Evolutionary conservation across 768 basidiomycete species (phyloP), one percentile per base, ranked within the genome.

Genomic region (Cytidiella melzeri): DNA sequence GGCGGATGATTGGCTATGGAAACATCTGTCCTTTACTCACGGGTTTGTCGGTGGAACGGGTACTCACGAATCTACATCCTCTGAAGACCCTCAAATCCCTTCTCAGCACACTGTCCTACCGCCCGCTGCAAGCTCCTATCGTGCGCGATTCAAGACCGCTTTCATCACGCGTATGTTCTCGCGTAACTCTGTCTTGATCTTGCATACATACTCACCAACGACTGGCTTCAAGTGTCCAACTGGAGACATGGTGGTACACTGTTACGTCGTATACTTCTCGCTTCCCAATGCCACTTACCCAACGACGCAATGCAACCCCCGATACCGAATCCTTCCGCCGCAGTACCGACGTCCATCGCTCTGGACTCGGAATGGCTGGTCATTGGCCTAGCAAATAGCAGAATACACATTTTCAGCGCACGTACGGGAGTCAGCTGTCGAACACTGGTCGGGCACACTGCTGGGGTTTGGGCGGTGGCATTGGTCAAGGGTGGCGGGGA

Each of bases 401-500:
- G 83, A 53, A 85, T 97, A 41, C 87, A 92, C 58, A 73, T 97
- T 9, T 97, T 92, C 68, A 84, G 84, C 54, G 83, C 88, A 1
- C 70, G 68, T 36, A 87, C 86, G 0, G 94, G 94, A 0, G 77
- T 84, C 1, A 78, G 88, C 43, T 75, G 77, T 37, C 76, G 86
- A 45, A 89, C 88, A 0, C 77, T 98, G 1, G 72, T 79, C 7
- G 94, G 94, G 0, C 94, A 96, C 64, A 83, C 85, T 13, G 68
- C 75, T 19, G 94, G 94, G n/a, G 93, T 96, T 1, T 97, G 94
- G 94, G 85, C 87, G 12, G 80, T 96, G 12, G 80, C 83, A 47
- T 75, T 97, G 23, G 80, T 94, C 43, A 77, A 77, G 21, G 74
- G 77, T 37, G 83, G 84, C n/a, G 84, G 83, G 1, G 34, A 57